A percentile compares a stretch with the other conserved stretches of the same genome.
Evolutionary conservation across 164 flowering plant genomes (phyloP).

Genomic region (Nymphaea thermarum): DNA sequence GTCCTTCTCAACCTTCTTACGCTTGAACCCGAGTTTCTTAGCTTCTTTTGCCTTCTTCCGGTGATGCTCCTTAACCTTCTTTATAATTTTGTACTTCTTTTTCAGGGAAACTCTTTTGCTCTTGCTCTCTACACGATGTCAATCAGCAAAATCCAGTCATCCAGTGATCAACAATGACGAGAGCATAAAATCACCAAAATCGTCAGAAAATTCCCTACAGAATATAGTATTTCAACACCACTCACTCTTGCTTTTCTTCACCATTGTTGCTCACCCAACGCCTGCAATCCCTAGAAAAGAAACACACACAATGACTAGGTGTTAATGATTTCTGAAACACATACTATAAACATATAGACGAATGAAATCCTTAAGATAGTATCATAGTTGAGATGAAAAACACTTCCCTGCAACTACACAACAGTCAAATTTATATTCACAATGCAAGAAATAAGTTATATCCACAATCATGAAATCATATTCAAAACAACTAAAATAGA

Average conservation of each 20-base stretch:
- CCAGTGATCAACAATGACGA: background rate
- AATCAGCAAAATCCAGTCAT: background rate
- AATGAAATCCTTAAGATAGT: too few species aligned
- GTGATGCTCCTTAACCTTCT: constrained; percentile 86
- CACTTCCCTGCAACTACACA: too few species aligned
- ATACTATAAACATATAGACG: too few species aligned
- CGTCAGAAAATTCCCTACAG: background rate
- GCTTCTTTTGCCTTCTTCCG: constrained; percentile 96
- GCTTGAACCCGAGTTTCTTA: constrained; percentile 48
- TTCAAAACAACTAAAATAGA: too few species aligned
- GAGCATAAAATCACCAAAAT: background rate
- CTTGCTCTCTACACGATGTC: constrained; percentile 56
- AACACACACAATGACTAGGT: too few species aligned
- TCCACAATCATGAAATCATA: too few species aligned
- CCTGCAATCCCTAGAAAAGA: background rate
- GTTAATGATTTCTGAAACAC: too few species aligned
- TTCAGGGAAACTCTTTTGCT: constrained; percentile 77
- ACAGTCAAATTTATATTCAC: too few species aligned
- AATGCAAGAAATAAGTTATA: too few species aligned
- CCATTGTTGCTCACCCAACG: constrained; percentile 9
- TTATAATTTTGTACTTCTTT: constrained; percentile 77
- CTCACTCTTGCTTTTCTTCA: constrained; percentile 31
- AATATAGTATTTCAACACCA: background rate
- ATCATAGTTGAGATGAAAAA: too few species aligned
- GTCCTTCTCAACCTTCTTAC: constrained; percentile 71